Evolutionary conservation across 2,329 filamentous ascomycete genomes (phyloP).

Genomic region (Alternaria atra): DNA sequence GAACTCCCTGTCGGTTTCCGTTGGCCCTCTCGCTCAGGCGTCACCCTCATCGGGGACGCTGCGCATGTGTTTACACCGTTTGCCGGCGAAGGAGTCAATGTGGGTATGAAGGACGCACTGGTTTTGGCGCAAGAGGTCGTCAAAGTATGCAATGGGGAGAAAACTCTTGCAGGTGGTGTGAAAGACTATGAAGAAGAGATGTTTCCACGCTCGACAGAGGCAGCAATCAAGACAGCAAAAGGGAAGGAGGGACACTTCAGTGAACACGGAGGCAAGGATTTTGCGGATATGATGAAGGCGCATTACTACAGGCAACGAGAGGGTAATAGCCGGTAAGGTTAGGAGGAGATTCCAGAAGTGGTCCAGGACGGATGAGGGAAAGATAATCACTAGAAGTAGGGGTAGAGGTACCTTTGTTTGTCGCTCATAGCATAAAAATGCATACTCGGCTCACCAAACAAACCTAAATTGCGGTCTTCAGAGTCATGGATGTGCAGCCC

Average conservation of each 20-base stretch:
- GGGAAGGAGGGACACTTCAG: constrained; percentile 36
- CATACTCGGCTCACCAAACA: neutral
- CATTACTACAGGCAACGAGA: constrained; percentile 15
- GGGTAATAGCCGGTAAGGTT: neutral
- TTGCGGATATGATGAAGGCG: constrained; percentile 34
- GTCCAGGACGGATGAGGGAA: neutral
- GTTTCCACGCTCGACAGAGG: constrained; percentile 31
- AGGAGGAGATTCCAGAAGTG: neutral
- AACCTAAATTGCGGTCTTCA: neutral
- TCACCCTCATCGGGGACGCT: constrained; percentile 67
- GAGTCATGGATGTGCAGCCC: neutral
- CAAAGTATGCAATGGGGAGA: constrained; percentile 25
- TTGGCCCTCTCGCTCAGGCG: constrained; percentile 60
- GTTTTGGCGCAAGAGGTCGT: constrained; percentile 53
- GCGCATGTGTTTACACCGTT: constrained; percentile 69
- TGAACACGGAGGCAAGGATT: constrained; percentile 24
- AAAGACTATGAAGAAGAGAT: constrained; percentile 38
- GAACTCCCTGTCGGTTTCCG: constrained; percentile 62
- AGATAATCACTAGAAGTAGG: neutral
- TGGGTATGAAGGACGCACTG: constrained; percentile 64
- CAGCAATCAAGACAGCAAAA: constrained; percentile 28
- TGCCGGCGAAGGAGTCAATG: constrained; percentile 68
- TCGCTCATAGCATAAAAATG: neutral
- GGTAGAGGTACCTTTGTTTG: neutral
- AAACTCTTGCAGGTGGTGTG: constrained; percentile 31